phyloP scores from a whole-genome alignment of 495 filamentous ascomycete genomes.

The Penicillium antarcticum region DNA sequence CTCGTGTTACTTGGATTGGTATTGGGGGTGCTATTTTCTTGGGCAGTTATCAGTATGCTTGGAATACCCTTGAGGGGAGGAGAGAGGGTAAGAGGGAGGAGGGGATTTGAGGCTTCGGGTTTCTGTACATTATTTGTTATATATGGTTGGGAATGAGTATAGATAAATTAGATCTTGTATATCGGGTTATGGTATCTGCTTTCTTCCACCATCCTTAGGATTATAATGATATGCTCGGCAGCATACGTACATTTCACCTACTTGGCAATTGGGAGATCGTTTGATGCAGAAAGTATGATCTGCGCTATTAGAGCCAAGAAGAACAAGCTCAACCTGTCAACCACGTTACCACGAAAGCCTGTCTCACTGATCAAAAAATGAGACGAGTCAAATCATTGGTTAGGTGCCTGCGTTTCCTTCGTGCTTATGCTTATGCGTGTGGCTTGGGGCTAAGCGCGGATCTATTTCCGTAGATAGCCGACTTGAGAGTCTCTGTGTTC shows the following conservation, averaged over 20 bases:
- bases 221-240: background rate
- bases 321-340: conserved; percentile 38
- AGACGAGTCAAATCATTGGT: too few relatives aligned
- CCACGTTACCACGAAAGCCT: background rate
- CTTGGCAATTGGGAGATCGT: conserved; percentile 43
- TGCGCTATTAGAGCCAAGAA: conserved; percentile 62
- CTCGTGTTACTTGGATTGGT: conserved; percentile 89
- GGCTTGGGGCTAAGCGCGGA: conserved; percentile 44
- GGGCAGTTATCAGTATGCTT: conserved; percentile 91
- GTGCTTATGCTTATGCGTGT: background rate
- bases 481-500: conserved; percentile 52
- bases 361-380: conserved; percentile 57
- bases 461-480: conserved; percentile 64
- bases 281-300: conserved; percentile 73
- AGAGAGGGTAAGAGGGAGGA: conserved; percentile 14
- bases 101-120: background rate
- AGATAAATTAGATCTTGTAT: background rate
- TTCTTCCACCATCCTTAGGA: too few relatives aligned
- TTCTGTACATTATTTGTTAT: conserved; percentile 9
- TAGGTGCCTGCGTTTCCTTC: conserved; percentile 4
- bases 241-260: conserved; percentile 22
- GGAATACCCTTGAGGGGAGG: conserved; percentile 60
- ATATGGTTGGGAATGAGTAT: background rate
- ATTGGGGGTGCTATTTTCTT: conserved; percentile 92
- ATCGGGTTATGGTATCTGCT: too few relatives aligned